A percentile compares a stretch with the other conserved stretches of the same genome.
phyloP scores from a whole-genome alignment of 768 basidiomycete genomes.

The Suillus occidentalis region DNA sequence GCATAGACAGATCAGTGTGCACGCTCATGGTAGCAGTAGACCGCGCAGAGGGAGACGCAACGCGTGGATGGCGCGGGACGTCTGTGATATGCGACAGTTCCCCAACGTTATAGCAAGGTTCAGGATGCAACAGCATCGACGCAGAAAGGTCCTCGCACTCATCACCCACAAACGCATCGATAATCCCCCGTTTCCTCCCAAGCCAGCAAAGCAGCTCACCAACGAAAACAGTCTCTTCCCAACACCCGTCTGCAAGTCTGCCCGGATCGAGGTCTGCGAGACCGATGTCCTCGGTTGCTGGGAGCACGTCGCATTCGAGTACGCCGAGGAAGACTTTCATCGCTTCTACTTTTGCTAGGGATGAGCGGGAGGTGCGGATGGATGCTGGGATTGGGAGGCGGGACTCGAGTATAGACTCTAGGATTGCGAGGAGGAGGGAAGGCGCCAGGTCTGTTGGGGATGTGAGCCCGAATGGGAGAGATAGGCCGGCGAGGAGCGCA shows the following conservation, averaged over 20 bases:
- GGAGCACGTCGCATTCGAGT: conserved; percentile 63
- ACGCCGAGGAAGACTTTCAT: conserved; percentile 79
- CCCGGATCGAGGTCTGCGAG: conserved; percentile 66
- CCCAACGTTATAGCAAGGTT: conserved; percentile 9
- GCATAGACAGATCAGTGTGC: conserved; percentile 33
- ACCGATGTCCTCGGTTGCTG: conserved; percentile 58
- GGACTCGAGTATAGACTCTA: conserved; percentile 57
- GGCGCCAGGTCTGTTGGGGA: conserved; percentile 68
- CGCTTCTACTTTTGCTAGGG: conserved; percentile 50
- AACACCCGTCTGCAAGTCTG: conserved; percentile 59
- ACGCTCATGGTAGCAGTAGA: conserved; percentile 37
- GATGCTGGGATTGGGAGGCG: conserved; percentile 49
- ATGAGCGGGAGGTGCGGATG: conserved; percentile 38
- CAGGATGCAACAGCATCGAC: conserved; percentile 27
- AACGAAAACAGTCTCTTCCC: conserved; percentile 66
- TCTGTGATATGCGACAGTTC: conserved; percentile 27
- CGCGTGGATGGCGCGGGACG: conserved; percentile 31
- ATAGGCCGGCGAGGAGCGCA: conserved; percentile 43
- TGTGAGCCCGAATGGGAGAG: conserved; percentile 46
- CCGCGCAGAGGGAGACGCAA: conserved; percentile 32
- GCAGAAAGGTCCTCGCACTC: conserved; percentile 25
- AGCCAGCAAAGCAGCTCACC: conserved; percentile 73
- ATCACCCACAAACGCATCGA: conserved; percentile 18
- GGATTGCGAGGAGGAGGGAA: conserved; percentile 65
- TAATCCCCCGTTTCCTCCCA: conserved; percentile 44